Percentiles rank a stretch among this genome's conserved stretches.
Evolutionary conservation across 352 stramenopile genomes (phyloP).

Genomic region (Pythium scleroteichum): DNA sequence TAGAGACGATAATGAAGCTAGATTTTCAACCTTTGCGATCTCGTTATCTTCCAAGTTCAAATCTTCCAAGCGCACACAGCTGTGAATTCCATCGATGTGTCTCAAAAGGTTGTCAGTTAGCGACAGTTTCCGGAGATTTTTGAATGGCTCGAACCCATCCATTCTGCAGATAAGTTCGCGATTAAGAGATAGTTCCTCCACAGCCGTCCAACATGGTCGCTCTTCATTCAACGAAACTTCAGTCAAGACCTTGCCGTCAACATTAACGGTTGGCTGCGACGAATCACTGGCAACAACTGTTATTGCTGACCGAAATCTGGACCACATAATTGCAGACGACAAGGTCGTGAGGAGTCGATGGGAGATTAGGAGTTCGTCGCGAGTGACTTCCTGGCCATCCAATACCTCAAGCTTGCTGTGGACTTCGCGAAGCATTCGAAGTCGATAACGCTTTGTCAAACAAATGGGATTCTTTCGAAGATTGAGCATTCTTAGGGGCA

Average conservation of each 20-base stretch:
- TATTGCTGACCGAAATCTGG: slow-evolving; percentile 8
- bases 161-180: slow-evolving; percentile 61
- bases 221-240: slow-evolving; percentile 7
- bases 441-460: slow-evolving; percentile 62
- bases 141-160: slow-evolving; percentile 50
- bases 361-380: slow-evolving; percentile 39
- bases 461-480: slow-evolving; percentile 75
- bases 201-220: slow-evolving; percentile 40
- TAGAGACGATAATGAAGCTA: slow-evolving; percentile 53
- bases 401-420: slow-evolving; percentile 37
- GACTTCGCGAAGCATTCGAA: slow-evolving; percentile 59
- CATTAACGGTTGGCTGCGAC: not conserved
- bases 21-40: slow-evolving; percentile 63
- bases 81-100: slow-evolving; percentile 51
- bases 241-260: not conserved
- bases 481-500: slow-evolving; percentile 46
- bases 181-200: slow-evolving; percentile 69
- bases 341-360: slow-evolving; percentile 50
- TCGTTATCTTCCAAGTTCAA: slow-evolving; percentile 80
- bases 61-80: slow-evolving; percentile 70
- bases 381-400: slow-evolving; percentile 50
- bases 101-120: slow-evolving; percentile 76
- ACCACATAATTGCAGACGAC: slow-evolving; percentile 47
- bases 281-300: not conserved
- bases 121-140: slow-evolving; percentile 58